Percentiles rank a stretch among this genome's conserved stretches.
These are phyloP conservation scores for Claviceps sp. DNA, from an alignment of 2,329 filamentous ascomycete genomes.

Conservation along the genomic window DNA sequence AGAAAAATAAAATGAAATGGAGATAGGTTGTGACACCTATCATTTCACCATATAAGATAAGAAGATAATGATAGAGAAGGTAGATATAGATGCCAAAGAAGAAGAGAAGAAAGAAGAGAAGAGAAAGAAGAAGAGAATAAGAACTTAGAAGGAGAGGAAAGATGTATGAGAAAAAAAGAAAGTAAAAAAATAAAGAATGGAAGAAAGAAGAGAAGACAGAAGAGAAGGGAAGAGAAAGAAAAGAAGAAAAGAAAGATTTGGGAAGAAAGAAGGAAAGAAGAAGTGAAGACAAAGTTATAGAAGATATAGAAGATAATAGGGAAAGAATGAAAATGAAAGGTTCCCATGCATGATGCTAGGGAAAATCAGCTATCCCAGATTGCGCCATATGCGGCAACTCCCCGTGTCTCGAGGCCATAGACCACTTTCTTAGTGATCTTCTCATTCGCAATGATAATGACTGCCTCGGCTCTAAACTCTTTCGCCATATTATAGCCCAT, in stretches of 20 bases:
- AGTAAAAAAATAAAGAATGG: not conserved
- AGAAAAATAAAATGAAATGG: not conserved
- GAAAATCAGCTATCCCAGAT: constrained; percentile 47
- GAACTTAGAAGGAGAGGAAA: no score
- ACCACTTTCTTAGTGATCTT: constrained; percentile 54
- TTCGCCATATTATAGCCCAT: constrained; percentile 40
- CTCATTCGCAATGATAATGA: constrained; percentile 61
- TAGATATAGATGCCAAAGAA: no score
- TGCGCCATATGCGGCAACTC: constrained; percentile 55
- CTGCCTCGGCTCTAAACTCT: constrained; percentile 49
- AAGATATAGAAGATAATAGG: not conserved
- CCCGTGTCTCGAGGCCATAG: constrained; percentile 51
- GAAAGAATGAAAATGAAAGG: no score
- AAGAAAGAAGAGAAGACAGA: not conserved
- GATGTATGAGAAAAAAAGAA: no score
- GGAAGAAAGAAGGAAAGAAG: not conserved
- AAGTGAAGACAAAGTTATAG: not conserved
- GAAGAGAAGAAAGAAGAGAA: no score
- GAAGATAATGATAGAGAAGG: no score
- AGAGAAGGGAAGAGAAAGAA: not conserved
- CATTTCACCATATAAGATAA: no score
- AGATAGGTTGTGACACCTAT: no score
- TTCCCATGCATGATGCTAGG: not conserved
- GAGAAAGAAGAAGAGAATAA: no score
- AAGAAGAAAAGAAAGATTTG: not conserved